Conservation (phyloP, 2,329 filamentous ascomycete genomes). For the Aspergillus pseudoviridinutans region DNA sequence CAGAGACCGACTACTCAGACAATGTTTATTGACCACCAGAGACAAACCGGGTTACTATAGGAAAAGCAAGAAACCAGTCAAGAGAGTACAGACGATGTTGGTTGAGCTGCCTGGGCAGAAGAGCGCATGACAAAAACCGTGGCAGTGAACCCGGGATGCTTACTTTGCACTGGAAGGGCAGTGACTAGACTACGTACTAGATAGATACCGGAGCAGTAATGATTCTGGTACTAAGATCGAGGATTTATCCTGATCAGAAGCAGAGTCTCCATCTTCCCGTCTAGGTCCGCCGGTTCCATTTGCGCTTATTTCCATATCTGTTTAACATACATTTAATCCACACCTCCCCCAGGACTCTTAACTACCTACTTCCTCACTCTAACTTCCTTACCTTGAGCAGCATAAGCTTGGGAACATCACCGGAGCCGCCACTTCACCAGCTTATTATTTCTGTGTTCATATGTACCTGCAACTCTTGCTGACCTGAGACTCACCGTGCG, state of each 20-base stretch:
- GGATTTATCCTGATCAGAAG: conserved; percentile 2
- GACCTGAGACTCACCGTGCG: background rate
- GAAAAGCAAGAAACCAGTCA: background rate
- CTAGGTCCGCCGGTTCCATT: conserved; percentile 2
- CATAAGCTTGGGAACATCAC: background rate
- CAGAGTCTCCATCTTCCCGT: background rate
- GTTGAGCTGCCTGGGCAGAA: background rate
- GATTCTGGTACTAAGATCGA: conserved; percentile 6
- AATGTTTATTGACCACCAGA: background rate
- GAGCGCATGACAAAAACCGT: background rate
- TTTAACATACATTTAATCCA: background rate
- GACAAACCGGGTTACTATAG: background rate
- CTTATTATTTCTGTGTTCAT: background rate
- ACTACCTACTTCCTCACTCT: conserved; percentile 4
- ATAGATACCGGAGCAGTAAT: background rate
- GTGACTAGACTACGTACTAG: no score
- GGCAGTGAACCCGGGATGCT: background rate
- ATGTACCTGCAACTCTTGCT: background rate
- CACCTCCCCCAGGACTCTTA: conserved; percentile 2
- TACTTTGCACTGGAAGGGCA: background rate
- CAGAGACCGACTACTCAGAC: background rate
- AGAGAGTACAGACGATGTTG: background rate
- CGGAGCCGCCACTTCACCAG: background rate
- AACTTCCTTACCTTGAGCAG: background rate
- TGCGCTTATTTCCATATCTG: conserved; percentile 1